Evolutionary conservation across 2,329 filamentous ascomycete genomes (phyloP), one percentile per base, ranked within the genome.

Genomic region (Diaporthe caulivora): DNA sequence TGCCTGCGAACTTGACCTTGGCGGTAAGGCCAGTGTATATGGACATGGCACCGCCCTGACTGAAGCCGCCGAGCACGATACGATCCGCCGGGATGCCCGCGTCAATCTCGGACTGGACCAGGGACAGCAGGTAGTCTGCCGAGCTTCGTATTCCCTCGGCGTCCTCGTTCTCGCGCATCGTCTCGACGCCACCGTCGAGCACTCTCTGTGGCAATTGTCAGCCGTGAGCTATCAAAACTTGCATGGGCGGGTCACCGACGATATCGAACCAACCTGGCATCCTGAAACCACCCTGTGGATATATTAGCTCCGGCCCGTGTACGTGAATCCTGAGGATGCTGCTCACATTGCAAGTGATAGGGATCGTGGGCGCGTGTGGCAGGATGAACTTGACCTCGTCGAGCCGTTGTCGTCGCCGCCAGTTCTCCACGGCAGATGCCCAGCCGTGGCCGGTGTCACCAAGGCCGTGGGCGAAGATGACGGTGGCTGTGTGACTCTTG

Each of bases 201-300:
- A 70, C 65, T 62, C 62, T 68, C 74, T 75, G 42, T 42, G 11
- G 21, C 18, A 17, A 11, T 18, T 26, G 26, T 74, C 15, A 72
- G 72, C 37, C 26, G 42, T 9, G 47, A 17, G 8, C 7, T 7
- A 31, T 47, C n/a, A 54, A 69, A 40, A 44, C 34, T 26, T 21
- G 18, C 26, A 57, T 68, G 21, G 72, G 40, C 24, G 44, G 51
- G n/a, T 29, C 26, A 79, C 81, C 78, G 84, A 93, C 91, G 81
- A 97, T 92, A 79, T 97, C 93, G 82, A 94, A 97, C 94, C 94
- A 97, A 31, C 92, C 95, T 1, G 95, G 94, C 94, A 98, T 97
- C 34, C 83, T 81, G 88, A 93, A 92, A 70, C 94, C 94, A 24
- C 70, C 72, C 74, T 75, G 54, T 24, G 13, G 21, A 37, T 26